A percentile compares a stretch with the other conserved stretches of the same genome.
Conservation (phyloP, 2,329 filamentous ascomycete species). For the Verticillium albo-atrum region DNA sequence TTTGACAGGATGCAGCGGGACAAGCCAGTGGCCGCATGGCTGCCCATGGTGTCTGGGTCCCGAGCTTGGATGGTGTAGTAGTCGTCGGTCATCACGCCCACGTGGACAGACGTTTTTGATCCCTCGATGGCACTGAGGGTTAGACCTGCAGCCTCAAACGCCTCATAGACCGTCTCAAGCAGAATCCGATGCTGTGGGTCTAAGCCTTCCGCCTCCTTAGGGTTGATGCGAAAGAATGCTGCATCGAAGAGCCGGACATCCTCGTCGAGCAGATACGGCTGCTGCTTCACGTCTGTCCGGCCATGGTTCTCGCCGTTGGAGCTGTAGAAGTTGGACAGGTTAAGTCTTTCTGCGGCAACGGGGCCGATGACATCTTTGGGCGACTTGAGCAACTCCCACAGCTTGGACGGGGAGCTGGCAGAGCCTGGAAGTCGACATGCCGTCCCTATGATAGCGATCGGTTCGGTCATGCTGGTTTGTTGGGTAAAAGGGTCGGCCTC, state of each 20-base stretch:
- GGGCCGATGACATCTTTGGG: background rate
- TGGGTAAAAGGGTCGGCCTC: too few species aligned
- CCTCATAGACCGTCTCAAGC: constrained; percentile 29
- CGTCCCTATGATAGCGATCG: constrained; percentile 4
- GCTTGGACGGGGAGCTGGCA: constrained; percentile 3
- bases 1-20: constrained; percentile 30
- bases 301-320: constrained; percentile 15
- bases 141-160: constrained; percentile 14
- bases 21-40: constrained; percentile 26
- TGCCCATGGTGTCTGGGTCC: constrained; percentile 18
- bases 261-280: constrained; percentile 15
- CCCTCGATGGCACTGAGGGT: constrained; percentile 1
- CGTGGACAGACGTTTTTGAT: constrained; percentile 10
- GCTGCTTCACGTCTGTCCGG: background rate
- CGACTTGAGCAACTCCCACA: constrained; percentile 4
- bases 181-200: constrained; percentile 27
- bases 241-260: constrained; percentile 16
- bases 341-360: background rate
- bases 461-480: background rate
- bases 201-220: constrained; percentile 21
- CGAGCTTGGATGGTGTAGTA: constrained; percentile 20
- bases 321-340: constrained; percentile 3
- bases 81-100: constrained; percentile 19
- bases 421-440: constrained; percentile 4
- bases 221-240: constrained; percentile 21